Percentiles rank a stretch among this genome's conserved stretches.
phyloP scores from a whole-genome alignment of 1,284 basidiomycete species.

The Ustilago sp. region DNA sequence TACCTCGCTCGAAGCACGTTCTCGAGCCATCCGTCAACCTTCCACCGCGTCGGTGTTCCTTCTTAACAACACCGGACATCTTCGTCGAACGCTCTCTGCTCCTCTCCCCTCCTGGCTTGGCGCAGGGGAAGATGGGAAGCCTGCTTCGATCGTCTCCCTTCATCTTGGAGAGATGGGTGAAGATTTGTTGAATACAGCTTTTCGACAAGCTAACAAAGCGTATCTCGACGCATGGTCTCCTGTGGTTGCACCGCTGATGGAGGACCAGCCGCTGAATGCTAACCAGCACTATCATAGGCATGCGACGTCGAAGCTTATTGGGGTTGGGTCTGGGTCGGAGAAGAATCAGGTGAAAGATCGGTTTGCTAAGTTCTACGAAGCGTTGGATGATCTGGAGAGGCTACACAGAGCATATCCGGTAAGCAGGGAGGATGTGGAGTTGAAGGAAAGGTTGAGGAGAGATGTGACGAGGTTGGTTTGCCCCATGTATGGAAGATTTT shows the following conservation, averaged over 20 bases:
- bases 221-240: conserved; percentile 66
- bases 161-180: conserved; percentile 57
- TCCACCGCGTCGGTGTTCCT: conserved; percentile 63
- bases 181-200: conserved; percentile 49
- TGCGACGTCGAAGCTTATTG: conserved; percentile 55
- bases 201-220: conserved; percentile 55
- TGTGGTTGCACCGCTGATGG: conserved; percentile 61
- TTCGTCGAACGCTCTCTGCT: conserved; percentile 41
- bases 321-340: conserved; percentile 55
- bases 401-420: conserved; percentile 64
- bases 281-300: conserved; percentile 45
- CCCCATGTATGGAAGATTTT: conserved; percentile 59
- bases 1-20: conserved; percentile 56
- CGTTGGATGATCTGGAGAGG: conserved; percentile 59
- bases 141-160: conserved; percentile 32
- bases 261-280: conserved; percentile 45
- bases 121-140: conserved; percentile 27
- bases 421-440: conserved; percentile 53
- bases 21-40: conserved; percentile 58
- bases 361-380: conserved; percentile 64
- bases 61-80: conserved; percentile 62
- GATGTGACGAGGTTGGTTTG: conserved; percentile 57
- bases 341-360: conserved; percentile 64
- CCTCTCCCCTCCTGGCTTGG: conserved; percentile 33
- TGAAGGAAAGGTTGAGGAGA: conserved; percentile 46